Percentiles rank a stretch among this genome's conserved stretches.
Conservation (phyloP, 768 basidiomycete genomes). For the Leccinum sublutescens region DNA sequence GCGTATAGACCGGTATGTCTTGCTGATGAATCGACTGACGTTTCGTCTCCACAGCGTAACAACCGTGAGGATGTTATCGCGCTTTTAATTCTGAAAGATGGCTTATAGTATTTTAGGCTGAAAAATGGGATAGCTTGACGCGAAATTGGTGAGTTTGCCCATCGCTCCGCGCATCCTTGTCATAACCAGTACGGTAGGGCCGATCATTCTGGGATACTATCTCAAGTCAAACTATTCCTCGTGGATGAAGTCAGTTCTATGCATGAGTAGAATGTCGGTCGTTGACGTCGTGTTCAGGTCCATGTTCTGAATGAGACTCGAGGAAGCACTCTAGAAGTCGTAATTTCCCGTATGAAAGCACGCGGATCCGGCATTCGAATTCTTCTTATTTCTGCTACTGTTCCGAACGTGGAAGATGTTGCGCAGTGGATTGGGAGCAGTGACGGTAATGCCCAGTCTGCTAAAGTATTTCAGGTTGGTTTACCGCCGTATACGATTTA, state of each 20-base stretch:
- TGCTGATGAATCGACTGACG: constrained; percentile 3
- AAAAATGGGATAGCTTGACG: constrained; percentile 96
- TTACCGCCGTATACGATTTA: not conserved
- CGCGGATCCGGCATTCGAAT: constrained; percentile 73
- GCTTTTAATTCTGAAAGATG: not conserved
- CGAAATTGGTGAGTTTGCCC: constrained; percentile 71
- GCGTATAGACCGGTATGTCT: constrained; percentile 19
- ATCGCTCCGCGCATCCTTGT: not conserved
- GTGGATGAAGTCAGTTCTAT: constrained; percentile 68
- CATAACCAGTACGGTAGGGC: constrained; percentile 39
- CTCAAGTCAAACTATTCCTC: constrained; percentile 75
- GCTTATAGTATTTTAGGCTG: constrained; percentile 52
- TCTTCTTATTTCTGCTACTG: constrained; percentile 88
- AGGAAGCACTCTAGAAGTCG: constrained; percentile 91
- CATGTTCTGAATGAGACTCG: constrained; percentile 90
- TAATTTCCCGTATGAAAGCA: constrained; percentile 90
- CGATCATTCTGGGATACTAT: constrained; percentile 63
- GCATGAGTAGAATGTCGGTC: not conserved
- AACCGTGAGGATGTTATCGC: constrained; percentile 49
- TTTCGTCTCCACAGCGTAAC: constrained; percentile 52
- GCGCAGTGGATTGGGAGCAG: constrained; percentile 78
- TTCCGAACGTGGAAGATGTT: constrained; percentile 90
- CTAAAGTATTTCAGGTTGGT: constrained; percentile 68
- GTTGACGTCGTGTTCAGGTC: constrained; percentile 48
- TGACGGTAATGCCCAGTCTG: constrained; percentile 38